Conservation (phyloP, 2,329 filamentous ascomycete genomes). For the Orbilia ellipsospora region DNA sequence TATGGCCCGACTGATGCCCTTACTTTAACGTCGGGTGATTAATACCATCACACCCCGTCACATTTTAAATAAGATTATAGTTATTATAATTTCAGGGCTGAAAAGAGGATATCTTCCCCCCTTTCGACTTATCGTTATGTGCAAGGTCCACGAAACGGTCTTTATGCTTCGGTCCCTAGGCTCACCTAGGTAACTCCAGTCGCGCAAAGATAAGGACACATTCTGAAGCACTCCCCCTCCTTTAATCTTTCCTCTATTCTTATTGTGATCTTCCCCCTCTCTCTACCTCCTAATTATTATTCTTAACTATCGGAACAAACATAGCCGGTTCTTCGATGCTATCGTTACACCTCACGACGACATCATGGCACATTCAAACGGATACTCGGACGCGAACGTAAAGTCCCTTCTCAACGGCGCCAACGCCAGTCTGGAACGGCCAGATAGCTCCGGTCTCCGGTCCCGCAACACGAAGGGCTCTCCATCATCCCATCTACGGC, state of each 20-base stretch:
- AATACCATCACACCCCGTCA: no score
- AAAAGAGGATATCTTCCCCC: background rate
- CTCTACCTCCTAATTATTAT: background rate
- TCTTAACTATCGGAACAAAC: background rate
- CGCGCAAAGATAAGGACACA: conserved; percentile 50
- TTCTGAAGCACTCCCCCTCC: conserved; percentile 7
- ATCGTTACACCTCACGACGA: background rate
- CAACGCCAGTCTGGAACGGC: conserved; percentile 16
- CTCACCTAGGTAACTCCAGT: conserved; percentile 48
- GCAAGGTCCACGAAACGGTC: conserved; percentile 9
- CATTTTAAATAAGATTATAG: no score
- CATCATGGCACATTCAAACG: conserved; percentile 41
- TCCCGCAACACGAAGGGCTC: conserved; percentile 4
- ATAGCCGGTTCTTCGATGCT: conserved; percentile 7
- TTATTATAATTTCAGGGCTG: no score
- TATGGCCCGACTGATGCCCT: no score
- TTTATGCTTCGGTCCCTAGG: conserved; percentile 34
- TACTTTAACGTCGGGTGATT: no score
- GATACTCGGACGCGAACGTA: conserved; percentile 18
- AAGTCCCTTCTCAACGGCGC: conserved; percentile 26
- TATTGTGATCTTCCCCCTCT: background rate
- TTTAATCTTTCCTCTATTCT: conserved; percentile 5
- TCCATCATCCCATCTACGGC: conserved; percentile 28
- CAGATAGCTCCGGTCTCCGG: conserved; percentile 30
- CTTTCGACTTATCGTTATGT: background rate